Base-by-base conservation (phyloP, 108 stramenopile genomes). In the Nannochloropsis salina region DNA sequence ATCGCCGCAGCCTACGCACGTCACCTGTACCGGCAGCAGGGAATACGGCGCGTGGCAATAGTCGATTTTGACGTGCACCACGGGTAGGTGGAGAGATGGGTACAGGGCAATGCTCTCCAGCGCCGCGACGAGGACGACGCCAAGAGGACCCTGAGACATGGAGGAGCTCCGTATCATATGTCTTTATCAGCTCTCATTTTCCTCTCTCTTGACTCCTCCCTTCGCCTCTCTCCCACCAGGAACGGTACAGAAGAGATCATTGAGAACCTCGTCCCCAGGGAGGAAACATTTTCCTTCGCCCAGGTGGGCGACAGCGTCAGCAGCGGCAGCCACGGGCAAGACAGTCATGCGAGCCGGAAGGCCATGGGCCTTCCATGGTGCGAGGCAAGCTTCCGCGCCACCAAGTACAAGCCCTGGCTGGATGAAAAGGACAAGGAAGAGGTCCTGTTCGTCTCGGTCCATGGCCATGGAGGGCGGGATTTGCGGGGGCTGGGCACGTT, bases 1-100 rank as follows among this genome's bases (percentile, higher is more conserved):
- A 95, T 99, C 88, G 98, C 94, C 41, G 99, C 99, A 79, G 95
- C 96, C 9, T 97, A 99, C 90, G 99, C 98, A 43, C 92, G 89
- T 80, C 85, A 94, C 44, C 83, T 94, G 41, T 92, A 95, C 15
- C 89, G 92, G 20, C 84, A 44, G 74, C 12, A 21, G 1, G 81
- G 74, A 42, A 82, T 92, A 5, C 86, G 91, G 40, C 80, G 81
- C 6, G 92, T 93, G 43, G 92, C 87, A 11, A 91, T 93, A 22
- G 91, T 93, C 4, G 93, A 93, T 80, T 93, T 92, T 82, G 93
- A 92, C 82, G 90, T 92, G 41, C 92, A 92, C 79, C 92, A 91
- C 84, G 91, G 81, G 61, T 74, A 74, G n/a, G 61, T n/a, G 10
- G 10, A 12, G 10, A 51, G 15, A 10, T 15, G 12, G 12, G 47